Percentiles rank a stretch among this genome's conserved stretches.
Conservation (phyloP, 306 rosid genomes). For the Corylus avellana region DNA sequence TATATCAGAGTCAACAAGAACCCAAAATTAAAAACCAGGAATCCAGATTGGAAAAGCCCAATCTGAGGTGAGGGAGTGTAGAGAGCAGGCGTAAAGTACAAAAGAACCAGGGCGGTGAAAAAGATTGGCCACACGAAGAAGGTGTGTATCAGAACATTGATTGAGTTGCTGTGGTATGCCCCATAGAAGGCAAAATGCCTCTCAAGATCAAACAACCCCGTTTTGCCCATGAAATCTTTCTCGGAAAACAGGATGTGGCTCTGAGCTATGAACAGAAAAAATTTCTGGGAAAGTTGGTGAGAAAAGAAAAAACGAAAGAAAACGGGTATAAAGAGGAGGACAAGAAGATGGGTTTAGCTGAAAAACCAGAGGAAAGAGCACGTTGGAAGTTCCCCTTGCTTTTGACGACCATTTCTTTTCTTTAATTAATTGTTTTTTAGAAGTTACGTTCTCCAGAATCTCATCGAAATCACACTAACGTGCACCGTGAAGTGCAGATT, state of each 20-base stretch:
- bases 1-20: conserved; percentile 56
- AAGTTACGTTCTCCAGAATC: neutral
- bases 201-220: conserved; percentile 68
- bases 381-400: neutral
- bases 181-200: conserved; percentile 87
- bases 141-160: conserved; percentile 60
- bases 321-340: neutral
- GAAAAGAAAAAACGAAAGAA: neutral
- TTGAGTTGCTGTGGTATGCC: conserved; percentile 78
- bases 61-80: conserved; percentile 17
- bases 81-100: conserved; percentile 68
- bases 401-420: neutral
- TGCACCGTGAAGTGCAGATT: no score
- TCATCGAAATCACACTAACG: no score
- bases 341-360: neutral
- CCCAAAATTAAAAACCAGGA: conserved; percentile 55
- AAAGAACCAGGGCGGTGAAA: conserved; percentile 51
- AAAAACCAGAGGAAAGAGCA: neutral
- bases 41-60: conserved; percentile 32
- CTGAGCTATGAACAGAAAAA: neutral
- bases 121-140: conserved; percentile 80
- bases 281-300: neutral
- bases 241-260: conserved; percentile 6
- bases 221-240: conserved; percentile 37
- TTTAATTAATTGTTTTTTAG: neutral